Percentiles rank a stretch among this genome's conserved stretches.
Evolutionary conservation across 2,329 filamentous ascomycete genomes (phyloP).

Genomic region (Cryphonectria carpinicola): DNA sequence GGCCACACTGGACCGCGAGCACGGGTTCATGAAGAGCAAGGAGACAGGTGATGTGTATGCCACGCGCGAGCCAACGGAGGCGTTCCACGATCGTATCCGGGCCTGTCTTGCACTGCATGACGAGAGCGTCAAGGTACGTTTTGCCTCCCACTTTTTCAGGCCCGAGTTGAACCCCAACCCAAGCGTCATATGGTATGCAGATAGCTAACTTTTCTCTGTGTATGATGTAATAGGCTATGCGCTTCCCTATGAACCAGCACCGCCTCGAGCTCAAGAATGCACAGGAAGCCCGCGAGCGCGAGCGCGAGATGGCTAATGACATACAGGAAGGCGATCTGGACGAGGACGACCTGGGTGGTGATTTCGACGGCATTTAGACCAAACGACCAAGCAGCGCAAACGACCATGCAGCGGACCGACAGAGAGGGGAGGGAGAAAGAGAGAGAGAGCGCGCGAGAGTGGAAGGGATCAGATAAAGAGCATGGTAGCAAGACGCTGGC

Average conservation of each 20-base stretch:
- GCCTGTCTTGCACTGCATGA: slow-evolving; percentile 92
- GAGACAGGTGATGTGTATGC: slow-evolving; percentile 95
- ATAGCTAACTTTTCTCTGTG: slow-evolving; percentile 30
- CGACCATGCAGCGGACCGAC: neutral
- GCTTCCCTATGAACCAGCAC: slow-evolving; percentile 99
- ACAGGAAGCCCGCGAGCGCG: slow-evolving; percentile 94
- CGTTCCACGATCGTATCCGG: slow-evolving; percentile 94
- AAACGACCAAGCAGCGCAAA: slow-evolving; percentile 1
- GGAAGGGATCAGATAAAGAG: neutral
- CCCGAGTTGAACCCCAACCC: neutral
- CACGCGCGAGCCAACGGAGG: slow-evolving; percentile 92
- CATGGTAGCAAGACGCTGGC: neutral
- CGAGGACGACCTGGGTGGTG: slow-evolving; percentile 92
- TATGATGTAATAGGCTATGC: slow-evolving; percentile 74
- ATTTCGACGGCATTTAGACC: slow-evolving; percentile 89
- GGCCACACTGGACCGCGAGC: slow-evolving; percentile 90
- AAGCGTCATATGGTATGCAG: neutral
- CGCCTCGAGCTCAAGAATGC: slow-evolving; percentile 96
- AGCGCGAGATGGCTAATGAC: slow-evolving; percentile 97
- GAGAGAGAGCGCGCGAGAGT: neutral
- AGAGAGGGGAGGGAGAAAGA: neutral
- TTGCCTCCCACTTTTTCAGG: neutral
- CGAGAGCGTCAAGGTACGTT: slow-evolving; percentile 90
- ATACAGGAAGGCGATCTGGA: slow-evolving; percentile 97
- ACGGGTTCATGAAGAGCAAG: slow-evolving; percentile 98